phyloP scores from a whole-genome alignment of 208 protist species.

The Acanthamoeba royreba region DNA sequence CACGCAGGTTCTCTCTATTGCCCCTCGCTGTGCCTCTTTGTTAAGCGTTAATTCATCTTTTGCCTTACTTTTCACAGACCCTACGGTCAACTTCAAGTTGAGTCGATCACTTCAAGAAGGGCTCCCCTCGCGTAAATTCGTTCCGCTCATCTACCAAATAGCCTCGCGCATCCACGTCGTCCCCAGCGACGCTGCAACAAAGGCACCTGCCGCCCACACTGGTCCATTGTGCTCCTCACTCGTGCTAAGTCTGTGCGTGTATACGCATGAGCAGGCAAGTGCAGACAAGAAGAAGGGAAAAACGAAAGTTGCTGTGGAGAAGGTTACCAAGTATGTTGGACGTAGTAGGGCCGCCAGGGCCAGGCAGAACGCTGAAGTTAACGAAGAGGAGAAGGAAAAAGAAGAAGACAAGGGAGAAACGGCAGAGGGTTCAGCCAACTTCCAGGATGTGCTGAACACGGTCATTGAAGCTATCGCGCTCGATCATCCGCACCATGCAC shows the following conservation, averaged over 20 bases:
- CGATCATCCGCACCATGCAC: constrained; percentile 64
- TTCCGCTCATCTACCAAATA: constrained; percentile 71
- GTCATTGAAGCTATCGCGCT: constrained; percentile 22
- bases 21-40: neutral
- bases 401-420: neutral
- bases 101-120: neutral
- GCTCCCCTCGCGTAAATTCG: constrained; percentile 58
- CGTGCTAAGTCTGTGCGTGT: neutral
- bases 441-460: constrained; percentile 38
- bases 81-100: neutral
- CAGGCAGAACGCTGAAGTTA: neutral
- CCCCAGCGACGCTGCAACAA: neutral
- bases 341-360: neutral
- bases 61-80: neutral
- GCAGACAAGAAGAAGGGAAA: neutral
- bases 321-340: neutral
- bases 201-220: neutral
- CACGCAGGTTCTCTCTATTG: neutral
- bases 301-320: neutral
- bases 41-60: neutral
- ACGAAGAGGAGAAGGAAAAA: neutral
- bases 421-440: constrained; percentile 16
- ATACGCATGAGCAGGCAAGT: neutral
- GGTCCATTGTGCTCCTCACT: neutral
- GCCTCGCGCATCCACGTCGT: constrained; percentile 47